Evolutionary conservation across 2,329 filamentous ascomycete species (phyloP), one percentile per base, ranked within the genome.

Genomic region (Helicocarpus griseus): DNA sequence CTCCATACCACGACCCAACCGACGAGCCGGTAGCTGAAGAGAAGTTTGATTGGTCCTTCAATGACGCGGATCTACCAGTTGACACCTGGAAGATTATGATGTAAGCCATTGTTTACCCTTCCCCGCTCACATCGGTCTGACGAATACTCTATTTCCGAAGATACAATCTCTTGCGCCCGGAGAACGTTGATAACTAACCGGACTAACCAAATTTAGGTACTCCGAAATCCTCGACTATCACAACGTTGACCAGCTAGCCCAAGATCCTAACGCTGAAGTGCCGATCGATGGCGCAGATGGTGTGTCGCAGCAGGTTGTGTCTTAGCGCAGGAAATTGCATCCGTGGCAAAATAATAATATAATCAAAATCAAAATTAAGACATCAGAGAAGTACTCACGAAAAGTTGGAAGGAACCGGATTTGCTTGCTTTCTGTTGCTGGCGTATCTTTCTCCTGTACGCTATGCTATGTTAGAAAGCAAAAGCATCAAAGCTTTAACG

Each of bases 71-170:
- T 66, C 76, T 98, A 52, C 91, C 93, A 0, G 90, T 97, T 48
- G 93, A 98, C 67, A 95, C 90, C n/a, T 98, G 93, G 93, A 98
- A 98, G 77, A 96, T 98, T 68, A 98, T 97, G 93, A 98, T 98
- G 93, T 95, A 78, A 66, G 86, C 69, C 33, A 24, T 19, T 17
- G 14, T 49, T 38, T 55, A 13, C 24, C n/a, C 4, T 26, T 8
- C 40, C 24, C 11, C 13, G n/a, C 11, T 24, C 29, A 44, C 17
- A 44, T 6, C n/a, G 22, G 19, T 29, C 40, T 41, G n/a, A 11
- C 24, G 24, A 26, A 24, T 41, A 26, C 7, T 22, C 21, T 26
- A n/a, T 6, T 14, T 41, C 13, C 13, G 39, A 41, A 44, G 14
- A 19, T 24, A 31, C 9, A 28, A 28, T 11, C 19, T 19, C n/a